Percentiles rank a stretch among this genome's conserved stretches.
Conservation (phyloP, 345 rosid genomes). For the Eucalyptus tenuipes region DNA sequence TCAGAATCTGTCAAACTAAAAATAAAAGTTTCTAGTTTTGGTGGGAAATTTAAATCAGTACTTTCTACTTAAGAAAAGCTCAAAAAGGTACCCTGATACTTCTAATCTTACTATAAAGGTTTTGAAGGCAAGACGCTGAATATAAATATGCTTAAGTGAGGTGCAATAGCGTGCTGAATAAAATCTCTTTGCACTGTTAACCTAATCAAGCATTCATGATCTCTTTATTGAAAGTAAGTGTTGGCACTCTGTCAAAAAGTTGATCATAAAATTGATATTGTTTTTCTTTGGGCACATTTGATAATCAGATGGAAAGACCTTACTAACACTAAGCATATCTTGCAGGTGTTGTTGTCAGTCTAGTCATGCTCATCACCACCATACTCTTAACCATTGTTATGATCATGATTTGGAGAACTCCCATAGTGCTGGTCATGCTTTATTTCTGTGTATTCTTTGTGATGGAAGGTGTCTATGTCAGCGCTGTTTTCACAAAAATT, state of each 20-base stretch:
- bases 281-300: background rate
- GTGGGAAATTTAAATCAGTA: background rate
- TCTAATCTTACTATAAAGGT: background rate
- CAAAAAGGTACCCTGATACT: background rate
- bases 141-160: background rate
- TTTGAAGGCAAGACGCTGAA: background rate
- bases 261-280: background rate
- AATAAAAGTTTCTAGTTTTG: background rate
- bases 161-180: background rate
- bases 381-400: conserved; percentile 56
- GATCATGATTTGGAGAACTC: conserved; percentile 84
- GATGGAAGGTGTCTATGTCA: conserved; percentile 79
- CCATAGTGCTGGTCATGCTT: conserved; percentile 35
- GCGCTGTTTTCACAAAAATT: conserved; percentile 61
- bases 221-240: background rate
- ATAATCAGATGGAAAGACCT: background rate
- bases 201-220: background rate
- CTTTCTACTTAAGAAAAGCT: background rate
- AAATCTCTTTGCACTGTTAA: background rate
- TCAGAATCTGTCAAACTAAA: background rate
- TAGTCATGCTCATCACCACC: conserved; percentile 83
- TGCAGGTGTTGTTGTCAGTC: conserved; percentile 75
- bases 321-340: background rate
- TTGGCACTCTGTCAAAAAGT: background rate
- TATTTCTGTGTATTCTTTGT: conserved; percentile 55